A percentile compares a stretch with the other conserved stretches of the same genome.
Conservation (phyloP, 192 early-diverging fungal genomes). For the Chytriomyces sp. region DNA sequence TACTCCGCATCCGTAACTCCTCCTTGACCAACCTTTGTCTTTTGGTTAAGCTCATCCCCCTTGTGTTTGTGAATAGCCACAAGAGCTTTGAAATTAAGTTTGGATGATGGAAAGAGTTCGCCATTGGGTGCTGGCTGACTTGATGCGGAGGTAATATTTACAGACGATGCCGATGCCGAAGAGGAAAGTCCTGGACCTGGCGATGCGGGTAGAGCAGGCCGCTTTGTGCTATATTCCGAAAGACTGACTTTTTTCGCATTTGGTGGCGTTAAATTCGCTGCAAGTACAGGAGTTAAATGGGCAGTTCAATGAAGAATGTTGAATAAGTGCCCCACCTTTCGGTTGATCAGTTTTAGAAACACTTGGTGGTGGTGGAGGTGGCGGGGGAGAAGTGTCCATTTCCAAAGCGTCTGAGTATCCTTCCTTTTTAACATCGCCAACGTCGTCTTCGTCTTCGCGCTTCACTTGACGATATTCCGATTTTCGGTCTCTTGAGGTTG, state of each 20-base stretch:
- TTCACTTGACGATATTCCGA: background rate
- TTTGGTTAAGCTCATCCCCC: conserved; percentile 30
- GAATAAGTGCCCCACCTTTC: no score
- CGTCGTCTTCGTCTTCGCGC: conserved; percentile 4
- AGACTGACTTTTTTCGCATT: conserved; percentile 24
- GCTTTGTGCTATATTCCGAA: conserved; percentile 23
- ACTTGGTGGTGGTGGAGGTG: conserved; percentile 3
- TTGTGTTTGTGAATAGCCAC: conserved; percentile 29
- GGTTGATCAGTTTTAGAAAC: no score
- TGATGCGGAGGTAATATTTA: no score
- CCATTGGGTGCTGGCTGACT: no score
- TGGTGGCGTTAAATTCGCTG: background rate
- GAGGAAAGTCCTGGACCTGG: background rate
- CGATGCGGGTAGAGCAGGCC: background rate
- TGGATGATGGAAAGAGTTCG: background rate
- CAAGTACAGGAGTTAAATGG: background rate
- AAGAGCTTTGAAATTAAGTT: conserved; percentile 19
- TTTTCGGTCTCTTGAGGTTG: background rate
- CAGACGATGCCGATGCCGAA: background rate
- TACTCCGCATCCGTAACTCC: background rate
- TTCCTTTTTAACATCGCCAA: background rate
- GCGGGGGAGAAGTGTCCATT: conserved; percentile 6
- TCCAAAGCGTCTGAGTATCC: background rate
- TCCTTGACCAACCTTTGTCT: background rate
- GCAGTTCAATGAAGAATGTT: background rate